These are phyloP conservation scores for Alternaria arbusti DNA, from an alignment of 2,329 filamentous ascomycete species.

Conservation along the genomic window DNA sequence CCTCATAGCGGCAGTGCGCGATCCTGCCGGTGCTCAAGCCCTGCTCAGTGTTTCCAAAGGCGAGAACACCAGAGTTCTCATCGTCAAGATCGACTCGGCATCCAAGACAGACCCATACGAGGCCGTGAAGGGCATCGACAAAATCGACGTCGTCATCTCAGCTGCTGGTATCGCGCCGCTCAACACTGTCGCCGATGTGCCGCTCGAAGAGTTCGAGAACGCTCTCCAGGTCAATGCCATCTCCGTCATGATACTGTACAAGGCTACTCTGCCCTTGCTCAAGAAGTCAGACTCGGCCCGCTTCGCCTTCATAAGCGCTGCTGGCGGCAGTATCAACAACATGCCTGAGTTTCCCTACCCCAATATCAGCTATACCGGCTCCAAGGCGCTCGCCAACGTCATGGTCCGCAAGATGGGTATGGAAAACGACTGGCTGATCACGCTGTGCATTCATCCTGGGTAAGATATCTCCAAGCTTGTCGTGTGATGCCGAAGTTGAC, in stretches of 20 bases:
- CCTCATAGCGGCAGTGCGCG: not conserved
- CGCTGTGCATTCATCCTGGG: not conserved
- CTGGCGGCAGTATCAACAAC: not conserved
- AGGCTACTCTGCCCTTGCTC: not conserved
- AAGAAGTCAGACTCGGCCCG: not conserved
- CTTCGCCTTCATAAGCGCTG: not conserved
- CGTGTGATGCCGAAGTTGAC: not conserved
- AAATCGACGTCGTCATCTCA: not conserved
- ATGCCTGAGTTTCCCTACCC: not conserved
- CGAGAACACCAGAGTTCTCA: not conserved
- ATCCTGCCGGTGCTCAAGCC: not conserved
- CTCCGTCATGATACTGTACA: not conserved
- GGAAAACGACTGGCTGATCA: not conserved
- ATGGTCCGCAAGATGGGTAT: not conserved
- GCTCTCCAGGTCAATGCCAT: not conserved
- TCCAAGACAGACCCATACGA: not conserved
- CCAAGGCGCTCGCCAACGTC: not conserved
- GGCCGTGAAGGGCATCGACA: not conserved
- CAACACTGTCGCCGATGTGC: not conserved
- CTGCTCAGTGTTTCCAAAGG: not conserved
- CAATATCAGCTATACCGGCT: not conserved
- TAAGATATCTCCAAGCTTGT: not conserved
- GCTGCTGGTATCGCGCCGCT: not conserved
- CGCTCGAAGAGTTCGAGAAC: not conserved
- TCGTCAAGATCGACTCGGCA: not conserved